Evolutionary conservation across 164 flowering plant species (phyloP), one percentile per base, ranked within the genome.

Genomic region (Aristolochia contorta): DNA sequence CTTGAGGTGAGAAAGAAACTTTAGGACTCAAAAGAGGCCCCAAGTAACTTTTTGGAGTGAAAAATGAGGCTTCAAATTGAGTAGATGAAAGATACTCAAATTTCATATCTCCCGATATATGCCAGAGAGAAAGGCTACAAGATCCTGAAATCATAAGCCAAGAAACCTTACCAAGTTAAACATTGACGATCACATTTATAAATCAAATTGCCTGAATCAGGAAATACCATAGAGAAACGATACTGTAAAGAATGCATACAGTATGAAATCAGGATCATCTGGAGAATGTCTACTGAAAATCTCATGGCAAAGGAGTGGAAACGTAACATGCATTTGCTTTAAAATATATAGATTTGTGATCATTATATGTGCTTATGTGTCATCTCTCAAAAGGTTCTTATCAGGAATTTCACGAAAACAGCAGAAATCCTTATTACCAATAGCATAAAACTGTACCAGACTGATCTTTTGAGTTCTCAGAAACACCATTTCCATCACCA

Each of bases 61-160:
- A 61, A 81, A 77, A 85, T 59, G 71, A 45, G 22, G 96, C 96
- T 65, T 89, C 84, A 76, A 79, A 74, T 59, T 80, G 77, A 67
- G 73, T 67, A 67, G 66, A 73, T 62, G 59, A 74, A 60, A 84
- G 46, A 37, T 57, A 79, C 45, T 86, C 84, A 60, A 84, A 60
- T 61, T 70, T 70, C 48, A 64, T 74, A 59, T 65, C 69, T 30
- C 66, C 47, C 54, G 71, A 62, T 63, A 66, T 74, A 60, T 72
- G 87, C 93, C 96, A 89, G 48, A 94, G 54, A 74, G 92, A 84
- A 68, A 93, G 75, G 58, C 30, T 56, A 68, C 71, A 82, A 16
- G 73, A 72, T 59, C 88, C 97, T 90, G 89, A 61, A 60, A 75
- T 45, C 54, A 56, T 33, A 71, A 37, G 33, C 0, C 1, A 27